Evolutionary conservation across 2,329 filamentous ascomycete genomes (phyloP).

Genomic region (Ophiostoma pallidulum): DNA sequence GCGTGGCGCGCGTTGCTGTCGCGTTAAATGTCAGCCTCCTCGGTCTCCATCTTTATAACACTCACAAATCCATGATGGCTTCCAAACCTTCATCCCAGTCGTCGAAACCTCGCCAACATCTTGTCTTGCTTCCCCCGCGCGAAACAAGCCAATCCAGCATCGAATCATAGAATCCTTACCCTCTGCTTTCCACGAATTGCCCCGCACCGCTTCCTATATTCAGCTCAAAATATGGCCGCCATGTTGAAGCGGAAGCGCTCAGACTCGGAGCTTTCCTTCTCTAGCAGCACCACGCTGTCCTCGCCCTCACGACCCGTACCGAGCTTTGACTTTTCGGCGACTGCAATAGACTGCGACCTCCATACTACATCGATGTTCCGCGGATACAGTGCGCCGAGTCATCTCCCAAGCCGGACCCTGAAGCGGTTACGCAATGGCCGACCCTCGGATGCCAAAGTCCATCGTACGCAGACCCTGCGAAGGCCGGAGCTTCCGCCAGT

Average conservation of each 20-base stretch:
- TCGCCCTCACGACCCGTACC: slow-evolving; percentile 27
- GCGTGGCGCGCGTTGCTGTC: too few species aligned
- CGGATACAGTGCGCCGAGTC: slow-evolving; percentile 27
- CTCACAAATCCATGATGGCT: too few species aligned
- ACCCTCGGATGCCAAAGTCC: slow-evolving; percentile 45
- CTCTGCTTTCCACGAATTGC: too few species aligned
- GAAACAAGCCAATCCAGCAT: too few species aligned
- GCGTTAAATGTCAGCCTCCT: too few species aligned
- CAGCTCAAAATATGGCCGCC: slow-evolving; percentile 34
- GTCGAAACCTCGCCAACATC: too few species aligned
- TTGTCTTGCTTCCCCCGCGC: too few species aligned
- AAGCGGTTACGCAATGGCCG: slow-evolving; percentile 52
- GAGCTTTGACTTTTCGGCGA: slow-evolving; percentile 23
- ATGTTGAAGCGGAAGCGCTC: slow-evolving; percentile 56
- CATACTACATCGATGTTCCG: slow-evolving; percentile 22
- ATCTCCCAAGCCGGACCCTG: slow-evolving; percentile 47
- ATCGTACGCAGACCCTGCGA: slow-evolving; percentile 34
- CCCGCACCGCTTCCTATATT: too few species aligned
- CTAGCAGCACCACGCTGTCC: slow-evolving; percentile 33
- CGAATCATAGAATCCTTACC: too few species aligned
- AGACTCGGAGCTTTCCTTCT: slow-evolving; percentile 44
- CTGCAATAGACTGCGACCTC: slow-evolving; percentile 27
- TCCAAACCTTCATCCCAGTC: too few species aligned
- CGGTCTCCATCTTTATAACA: too few species aligned
- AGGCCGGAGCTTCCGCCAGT: background rate